A percentile compares a stretch with the other conserved stretches of the same genome.
Evolutionary conservation across 23 red algal genomes (phyloP).

Genomic region (Gracilaria caudata): DNA sequence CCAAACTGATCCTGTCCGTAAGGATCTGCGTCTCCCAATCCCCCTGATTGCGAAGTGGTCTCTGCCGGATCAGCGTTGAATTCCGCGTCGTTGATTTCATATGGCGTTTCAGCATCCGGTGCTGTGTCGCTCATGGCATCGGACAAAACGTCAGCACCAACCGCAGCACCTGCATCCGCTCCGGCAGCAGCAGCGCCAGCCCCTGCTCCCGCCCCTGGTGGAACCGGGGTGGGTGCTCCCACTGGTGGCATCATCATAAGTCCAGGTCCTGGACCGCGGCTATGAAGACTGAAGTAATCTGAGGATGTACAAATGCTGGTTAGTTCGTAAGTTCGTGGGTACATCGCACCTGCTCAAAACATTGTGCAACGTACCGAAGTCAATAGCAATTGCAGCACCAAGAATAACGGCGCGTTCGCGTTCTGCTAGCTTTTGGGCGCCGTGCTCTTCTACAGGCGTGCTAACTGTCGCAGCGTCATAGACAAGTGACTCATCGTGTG

Average conservation of each 20-base stretch:
- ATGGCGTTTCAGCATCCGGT: not conserved
- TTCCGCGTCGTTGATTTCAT: not conserved
- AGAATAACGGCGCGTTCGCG: conserved; percentile 86
- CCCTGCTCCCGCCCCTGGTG: conserved; percentile 14
- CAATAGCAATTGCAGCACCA: conserved; percentile 85
- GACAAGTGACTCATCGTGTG: conserved; percentile 38
- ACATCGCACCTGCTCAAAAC: not conserved
- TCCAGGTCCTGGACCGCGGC: conserved; percentile 55
- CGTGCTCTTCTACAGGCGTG: conserved; percentile 22
- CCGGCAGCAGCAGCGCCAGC: not conserved
- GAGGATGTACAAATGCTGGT: not conserved
- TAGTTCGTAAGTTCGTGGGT: not conserved
- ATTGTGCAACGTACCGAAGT: conserved; percentile 72
- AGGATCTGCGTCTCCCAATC: not conserved
- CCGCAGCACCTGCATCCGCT: conserved; percentile 32
- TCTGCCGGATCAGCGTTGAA: not conserved
- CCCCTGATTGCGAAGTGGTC: not conserved
- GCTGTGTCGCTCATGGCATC: not conserved
- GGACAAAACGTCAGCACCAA: conserved; percentile 61
- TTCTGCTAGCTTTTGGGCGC: conserved; percentile 27
- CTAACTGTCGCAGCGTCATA: conserved; percentile 50
- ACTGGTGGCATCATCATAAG: conserved; percentile 61
- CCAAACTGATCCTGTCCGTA: not conserved
- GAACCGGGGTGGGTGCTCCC: conserved; percentile 3
- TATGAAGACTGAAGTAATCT: conserved; percentile 97